Percentiles rank a stretch among this genome's conserved stretches.
Conservation (phyloP, 805 yeast genomes). For the Candida arabinofermentans region DNA sequence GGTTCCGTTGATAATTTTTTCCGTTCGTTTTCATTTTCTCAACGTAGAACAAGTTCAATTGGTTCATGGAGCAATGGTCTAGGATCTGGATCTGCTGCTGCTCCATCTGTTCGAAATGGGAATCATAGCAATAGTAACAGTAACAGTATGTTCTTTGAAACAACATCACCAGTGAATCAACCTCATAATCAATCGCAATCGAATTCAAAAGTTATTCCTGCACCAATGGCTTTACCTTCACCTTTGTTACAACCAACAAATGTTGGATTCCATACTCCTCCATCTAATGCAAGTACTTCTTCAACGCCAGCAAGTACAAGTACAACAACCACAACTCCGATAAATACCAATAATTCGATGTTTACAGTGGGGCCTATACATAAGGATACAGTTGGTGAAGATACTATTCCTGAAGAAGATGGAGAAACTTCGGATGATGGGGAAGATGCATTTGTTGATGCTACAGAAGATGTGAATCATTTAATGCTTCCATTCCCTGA, state of each 20-base stretch:
- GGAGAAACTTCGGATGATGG: conserved; percentile 8
- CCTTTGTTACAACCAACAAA: not conserved
- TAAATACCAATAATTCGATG: not conserved
- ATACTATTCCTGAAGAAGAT: conserved; percentile 17
- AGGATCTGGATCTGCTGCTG: not conserved
- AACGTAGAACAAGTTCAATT: conserved; percentile 18
- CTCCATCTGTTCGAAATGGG: conserved; percentile 2
- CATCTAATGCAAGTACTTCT: not conserved
- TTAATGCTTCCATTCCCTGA: conserved; percentile 17
- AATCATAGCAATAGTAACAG: not conserved
- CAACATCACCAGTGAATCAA: not conserved
- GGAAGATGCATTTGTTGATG: conserved; percentile 25
- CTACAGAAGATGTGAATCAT: conserved; percentile 19
- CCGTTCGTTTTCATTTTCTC: conserved; percentile 32
- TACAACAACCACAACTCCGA: not conserved
- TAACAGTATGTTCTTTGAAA: not conserved
- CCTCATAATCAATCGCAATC: not conserved
- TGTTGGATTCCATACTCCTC: not conserved
- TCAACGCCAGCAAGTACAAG: not conserved
- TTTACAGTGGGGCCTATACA: not conserved
- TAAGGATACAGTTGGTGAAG: conserved; percentile 1
- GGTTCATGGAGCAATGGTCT: conserved; percentile 7
- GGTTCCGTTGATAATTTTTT: conserved; percentile 33
- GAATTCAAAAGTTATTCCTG: not conserved
- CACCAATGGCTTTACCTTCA: not conserved